Evolutionary conservation across 768 basidiomycete species (phyloP), one percentile per base, ranked within the genome.

Genomic region (Boletus subparvulus): DNA sequence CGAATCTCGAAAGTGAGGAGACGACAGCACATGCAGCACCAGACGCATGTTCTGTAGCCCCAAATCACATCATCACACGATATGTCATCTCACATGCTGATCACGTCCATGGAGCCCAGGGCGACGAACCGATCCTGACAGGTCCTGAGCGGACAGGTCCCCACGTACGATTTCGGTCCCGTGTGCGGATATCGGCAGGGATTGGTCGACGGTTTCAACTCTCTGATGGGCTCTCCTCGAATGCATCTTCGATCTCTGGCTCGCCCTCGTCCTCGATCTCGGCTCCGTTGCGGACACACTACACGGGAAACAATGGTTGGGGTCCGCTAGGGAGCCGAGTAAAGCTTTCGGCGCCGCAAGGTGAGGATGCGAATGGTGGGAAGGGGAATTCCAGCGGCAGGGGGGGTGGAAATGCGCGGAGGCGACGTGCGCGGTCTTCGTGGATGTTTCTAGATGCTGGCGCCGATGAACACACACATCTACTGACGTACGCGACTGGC

Each of bases 231-330:
- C 66, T 53, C 53, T 44, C 55, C 26, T 71, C 69, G 42, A 56
- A 48, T 36, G 51, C 67, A 5, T 75, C 77, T 19, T 82, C 85
- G 35, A 62, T 76, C 21, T 84, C 85, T 7, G 78, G 80, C 42
- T 90, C 90, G 2, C 81, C 80, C 4, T 90, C 89, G 5, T 92
- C 90, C 3, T 91, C 90, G 40, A 87, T 93, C 59, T 92, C 90
- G 39, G 91, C 81, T 1, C 92, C 91, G 17, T 77, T 93, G 24
- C 87, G 84, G 47, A 80, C 83, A 28, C 79, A 77, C 58, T 72
- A 84, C 54, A 78, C 81, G 48, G 78, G 76, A 40, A 63, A 74
- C 56, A 78, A 80, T 3, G 78, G 78, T 2, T 89, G 84, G 82
- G 83, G 80, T 6, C 82, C 87, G 6, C 74, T 90, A 19, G 84